Conservation (phyloP, 2,329 filamentous ascomycete species). For the Verticillium albo-atrum region DNA sequence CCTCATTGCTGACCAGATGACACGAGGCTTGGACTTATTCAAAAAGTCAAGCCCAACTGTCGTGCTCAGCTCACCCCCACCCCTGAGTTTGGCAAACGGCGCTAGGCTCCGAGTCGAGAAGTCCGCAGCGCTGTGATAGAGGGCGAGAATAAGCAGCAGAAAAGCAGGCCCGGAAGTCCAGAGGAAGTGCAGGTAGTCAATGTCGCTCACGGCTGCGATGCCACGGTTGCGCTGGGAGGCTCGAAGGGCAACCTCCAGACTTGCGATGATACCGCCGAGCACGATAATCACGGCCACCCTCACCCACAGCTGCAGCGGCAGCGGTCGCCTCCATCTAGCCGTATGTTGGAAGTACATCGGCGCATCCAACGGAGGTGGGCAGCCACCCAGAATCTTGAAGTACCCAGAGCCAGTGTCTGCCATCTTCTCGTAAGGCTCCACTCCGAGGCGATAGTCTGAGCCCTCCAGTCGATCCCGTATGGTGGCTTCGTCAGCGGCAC, state of each 20-base stretch:
- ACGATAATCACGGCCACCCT: constrained; percentile 20
- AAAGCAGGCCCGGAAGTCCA: constrained; percentile 29
- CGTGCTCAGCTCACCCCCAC: constrained; percentile 19
- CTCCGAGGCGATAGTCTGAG: constrained; percentile 24
- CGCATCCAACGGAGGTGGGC: constrained; percentile 5
- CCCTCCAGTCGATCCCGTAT: constrained; percentile 21
- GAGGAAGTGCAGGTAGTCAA: constrained; percentile 23
- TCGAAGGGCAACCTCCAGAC: constrained; percentile 27
- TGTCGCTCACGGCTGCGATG: constrained; percentile 19
- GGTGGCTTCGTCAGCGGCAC: constrained; percentile 21
- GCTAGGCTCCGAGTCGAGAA: constrained; percentile 25
- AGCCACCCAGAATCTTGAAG: constrained; percentile 17
- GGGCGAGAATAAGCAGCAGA: constrained; percentile 20
- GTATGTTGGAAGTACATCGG: constrained; percentile 11
- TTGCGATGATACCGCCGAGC: constrained; percentile 24
- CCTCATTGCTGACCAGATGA: constrained; percentile 19
- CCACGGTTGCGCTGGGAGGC: constrained; percentile 23
- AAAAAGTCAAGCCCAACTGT: constrained; percentile 26
- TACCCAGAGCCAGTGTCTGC: constrained; percentile 14
- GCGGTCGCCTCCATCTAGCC: constrained; percentile 22
- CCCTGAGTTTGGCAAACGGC: constrained; percentile 24
- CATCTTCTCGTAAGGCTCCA: constrained; percentile 28
- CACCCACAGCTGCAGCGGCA: constrained; percentile 20
- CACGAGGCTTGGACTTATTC: constrained; percentile 21
- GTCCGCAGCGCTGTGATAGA: constrained; percentile 25